Conservation (phyloP, 306 rosid genomes). For the Datisca glomerata region DNA sequence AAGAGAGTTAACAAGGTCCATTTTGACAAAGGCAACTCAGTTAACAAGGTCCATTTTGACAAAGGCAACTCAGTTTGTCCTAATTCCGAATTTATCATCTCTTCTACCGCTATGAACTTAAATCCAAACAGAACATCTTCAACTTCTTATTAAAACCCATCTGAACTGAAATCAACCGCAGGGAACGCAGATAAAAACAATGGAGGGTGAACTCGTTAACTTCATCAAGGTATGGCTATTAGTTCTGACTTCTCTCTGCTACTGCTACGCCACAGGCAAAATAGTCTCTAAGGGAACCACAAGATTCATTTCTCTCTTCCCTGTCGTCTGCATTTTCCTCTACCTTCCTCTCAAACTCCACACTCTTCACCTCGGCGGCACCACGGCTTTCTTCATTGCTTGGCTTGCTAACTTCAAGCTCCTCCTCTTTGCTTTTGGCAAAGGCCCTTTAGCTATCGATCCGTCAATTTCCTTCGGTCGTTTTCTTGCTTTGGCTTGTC, state of each 20-base stretch:
- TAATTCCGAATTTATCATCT: no score
- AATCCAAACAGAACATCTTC: background rate
- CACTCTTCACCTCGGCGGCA: constrained; percentile 19
- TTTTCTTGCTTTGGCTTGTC: constrained; percentile 41
- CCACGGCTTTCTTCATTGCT: constrained; percentile 21
- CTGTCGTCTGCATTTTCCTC: constrained; percentile 16
- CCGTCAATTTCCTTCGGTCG: constrained; percentile 30
- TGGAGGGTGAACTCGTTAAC: constrained; percentile 25
- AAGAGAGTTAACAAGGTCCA: no score
- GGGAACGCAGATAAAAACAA: background rate
- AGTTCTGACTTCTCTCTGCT: constrained; percentile 19
- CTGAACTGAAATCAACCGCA: background rate
- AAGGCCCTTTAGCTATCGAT: constrained; percentile 24
- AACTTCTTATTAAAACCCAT: no score
- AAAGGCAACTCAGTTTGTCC: no score
- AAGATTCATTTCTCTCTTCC: constrained; percentile 16
- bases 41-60: no score
- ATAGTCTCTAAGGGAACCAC: constrained; percentile 13
- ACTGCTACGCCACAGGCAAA: constrained; percentile 15
- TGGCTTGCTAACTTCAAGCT: constrained; percentile 43
- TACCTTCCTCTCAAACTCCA: constrained; percentile 20
- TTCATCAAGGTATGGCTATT: constrained; percentile 16
- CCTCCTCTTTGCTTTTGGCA: constrained; percentile 28
- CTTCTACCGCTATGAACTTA: background rate
- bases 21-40: no score